Evolutionary conservation across 371 early-diverging fungal genomes (phyloP), one percentile per base, ranked within the genome.

Genomic region (Dentiscutata heterogama): DNA sequence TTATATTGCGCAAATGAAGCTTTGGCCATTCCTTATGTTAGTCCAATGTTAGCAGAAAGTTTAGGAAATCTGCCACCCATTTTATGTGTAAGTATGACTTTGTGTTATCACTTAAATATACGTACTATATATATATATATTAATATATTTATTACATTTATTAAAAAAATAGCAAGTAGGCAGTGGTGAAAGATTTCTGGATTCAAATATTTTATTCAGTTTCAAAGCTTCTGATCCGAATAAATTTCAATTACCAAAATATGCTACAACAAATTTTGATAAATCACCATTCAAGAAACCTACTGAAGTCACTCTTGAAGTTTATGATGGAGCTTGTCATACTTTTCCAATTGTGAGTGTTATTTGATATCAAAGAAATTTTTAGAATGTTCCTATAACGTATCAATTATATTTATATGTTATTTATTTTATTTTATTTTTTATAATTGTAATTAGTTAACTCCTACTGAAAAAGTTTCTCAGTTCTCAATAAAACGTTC

Each of bases 11-110:
- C 35, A 35, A 35, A 35, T 35, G 35, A 35, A 35, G 35, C 85
- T 8, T 83, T 92, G 14, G 89, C 88, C 27, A 82, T 88, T 68
- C 87, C 87, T 1, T 87, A 86, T 42, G 83, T 87, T 56, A 84
- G 84, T 10, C 87, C 87, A 6, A 74, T 87, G 27, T 84, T 84
- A 68, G 87, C 84, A 2, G 84, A 84, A 64, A 72, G 70, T 35
- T 84, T 84, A 84, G 88, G 88, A 83, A 88, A 29, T 81, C 85
- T 82, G 72, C 89, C 82, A 82, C 90, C 63, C 74, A 85, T 77
- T 87, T 84, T 83, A 86, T 88, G 84, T 78, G 83, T 83, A 81
- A 72, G 72, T 78, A 58, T 20, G 6, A 58, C 18, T 58, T 58
- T 22, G 18, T 58, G 18, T 58, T 22, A 13, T 5, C 18, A 58